Percentiles rank a stretch among this genome's conserved stretches.
Conservation (phyloP, 2,329 filamentous ascomycete species). For the Aspergillus bombycis region DNA sequence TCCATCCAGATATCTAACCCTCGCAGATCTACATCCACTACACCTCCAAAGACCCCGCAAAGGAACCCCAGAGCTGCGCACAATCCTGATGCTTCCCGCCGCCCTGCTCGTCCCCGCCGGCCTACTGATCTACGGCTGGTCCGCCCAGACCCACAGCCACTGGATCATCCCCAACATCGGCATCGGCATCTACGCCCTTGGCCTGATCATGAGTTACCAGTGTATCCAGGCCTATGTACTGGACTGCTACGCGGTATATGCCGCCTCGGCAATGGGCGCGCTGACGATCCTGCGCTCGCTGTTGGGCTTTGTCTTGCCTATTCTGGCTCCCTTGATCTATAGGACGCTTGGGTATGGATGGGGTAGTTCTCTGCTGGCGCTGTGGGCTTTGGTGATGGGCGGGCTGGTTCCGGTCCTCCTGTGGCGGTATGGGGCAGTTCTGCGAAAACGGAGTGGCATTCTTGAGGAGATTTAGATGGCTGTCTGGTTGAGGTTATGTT, state of each 20-base stretch:
- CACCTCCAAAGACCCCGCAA: neutral
- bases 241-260: neutral
- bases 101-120: neutral
- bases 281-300: neutral
- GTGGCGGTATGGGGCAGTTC: neutral
- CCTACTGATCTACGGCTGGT: neutral
- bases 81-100: neutral
- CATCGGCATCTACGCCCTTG: neutral
- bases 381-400: neutral
- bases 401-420: neutral
- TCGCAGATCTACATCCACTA: neutral
- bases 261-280: neutral
- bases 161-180: neutral
- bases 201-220: neutral
- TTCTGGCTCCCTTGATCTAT: neutral
- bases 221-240: slow-evolving; percentile 3
- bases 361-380: neutral
- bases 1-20: neutral
- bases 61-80: neutral
- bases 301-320: neutral
- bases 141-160: neutral
- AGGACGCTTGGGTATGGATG: neutral
- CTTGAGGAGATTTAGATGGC: neutral
- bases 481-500: no score
- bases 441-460: neutral